phyloP scores from a whole-genome alignment of 2,329 filamentous ascomycete species.

The Fusarium abutilonis region DNA sequence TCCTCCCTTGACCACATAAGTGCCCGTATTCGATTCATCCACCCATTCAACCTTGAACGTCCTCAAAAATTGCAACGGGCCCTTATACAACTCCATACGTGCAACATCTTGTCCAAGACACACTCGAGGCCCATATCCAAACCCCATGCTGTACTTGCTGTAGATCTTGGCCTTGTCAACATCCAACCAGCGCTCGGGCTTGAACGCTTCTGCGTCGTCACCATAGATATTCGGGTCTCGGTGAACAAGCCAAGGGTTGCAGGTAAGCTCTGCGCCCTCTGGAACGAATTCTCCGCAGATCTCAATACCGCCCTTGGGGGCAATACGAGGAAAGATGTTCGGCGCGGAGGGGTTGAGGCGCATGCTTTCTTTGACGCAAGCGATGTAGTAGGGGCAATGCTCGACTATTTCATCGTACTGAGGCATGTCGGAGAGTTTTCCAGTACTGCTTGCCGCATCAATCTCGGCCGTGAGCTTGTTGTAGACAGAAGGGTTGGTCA shows the following conservation, averaged over 20 bases:
- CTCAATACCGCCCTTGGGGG: constrained; percentile 56
- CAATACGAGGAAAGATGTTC: constrained; percentile 60
- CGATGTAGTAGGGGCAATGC: constrained; percentile 59
- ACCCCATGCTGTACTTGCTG: constrained; percentile 48
- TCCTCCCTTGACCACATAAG: constrained; percentile 30
- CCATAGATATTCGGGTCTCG: constrained; percentile 47
- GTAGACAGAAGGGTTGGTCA: constrained; percentile 32
- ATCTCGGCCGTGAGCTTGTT: constrained; percentile 43
- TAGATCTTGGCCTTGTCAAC: constrained; percentile 43
- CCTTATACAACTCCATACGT: constrained; percentile 53
- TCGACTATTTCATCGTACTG: constrained; percentile 43
- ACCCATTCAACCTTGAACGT: constrained; percentile 26
- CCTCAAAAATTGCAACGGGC: constrained; percentile 27
- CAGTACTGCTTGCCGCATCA: constrained; percentile 26
- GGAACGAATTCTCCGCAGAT: constrained; percentile 51
- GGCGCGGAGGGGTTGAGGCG: constrained; percentile 61
- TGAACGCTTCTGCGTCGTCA: constrained; percentile 49
- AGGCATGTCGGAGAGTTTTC: constrained; percentile 52
- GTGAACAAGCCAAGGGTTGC: constrained; percentile 53
- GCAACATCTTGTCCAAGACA: constrained; percentile 58
- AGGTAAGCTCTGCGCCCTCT: constrained; percentile 48
- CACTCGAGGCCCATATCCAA: constrained; percentile 54
- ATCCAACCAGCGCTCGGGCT: constrained; percentile 56
- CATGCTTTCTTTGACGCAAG: constrained; percentile 63
- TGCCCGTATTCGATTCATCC: constrained; percentile 19